Conservation (phyloP, 768 basidiomycete genomes). For the Leccinum uliginosum region DNA sequence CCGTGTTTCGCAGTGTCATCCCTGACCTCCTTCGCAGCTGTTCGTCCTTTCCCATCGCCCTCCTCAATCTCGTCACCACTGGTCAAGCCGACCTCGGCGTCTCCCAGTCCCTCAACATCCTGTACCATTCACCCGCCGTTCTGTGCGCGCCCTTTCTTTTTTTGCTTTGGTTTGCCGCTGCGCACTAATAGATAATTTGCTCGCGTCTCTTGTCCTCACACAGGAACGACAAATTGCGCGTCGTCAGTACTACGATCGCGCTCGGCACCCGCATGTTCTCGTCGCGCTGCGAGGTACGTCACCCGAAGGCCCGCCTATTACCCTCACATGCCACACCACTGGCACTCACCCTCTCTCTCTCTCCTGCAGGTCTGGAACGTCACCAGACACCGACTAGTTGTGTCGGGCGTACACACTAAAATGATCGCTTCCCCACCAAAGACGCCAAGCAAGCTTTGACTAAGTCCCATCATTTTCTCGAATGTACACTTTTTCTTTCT, state of each 20-base stretch:
- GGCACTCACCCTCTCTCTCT: background rate
- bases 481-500: background rate
- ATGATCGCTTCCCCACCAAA: slow-evolving; percentile 41
- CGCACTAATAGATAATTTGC: background rate
- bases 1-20: background rate
- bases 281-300: slow-evolving; percentile 45
- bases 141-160: slow-evolving; percentile 27
- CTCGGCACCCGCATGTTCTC: slow-evolving; percentile 45
- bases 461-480: background rate
- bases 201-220: background rate
- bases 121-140: slow-evolving; percentile 54
- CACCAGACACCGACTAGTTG: slow-evolving; percentile 47
- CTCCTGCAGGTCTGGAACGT: slow-evolving; percentile 50
- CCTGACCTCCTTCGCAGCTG: slow-evolving; percentile 34
- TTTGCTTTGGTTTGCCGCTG: background rate
- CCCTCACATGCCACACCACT: background rate
- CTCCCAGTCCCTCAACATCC: slow-evolving; percentile 48
- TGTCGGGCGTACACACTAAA: slow-evolving; percentile 52
- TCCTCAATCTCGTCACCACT: slow-evolving; percentile 24
- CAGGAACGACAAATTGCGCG: slow-evolving; percentile 48
- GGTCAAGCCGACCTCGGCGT: slow-evolving; percentile 33
- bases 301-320: background rate
- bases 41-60: slow-evolving; percentile 45
- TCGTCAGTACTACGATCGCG: slow-evolving; percentile 49
- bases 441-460: slow-evolving; percentile 15